Percentiles rank a stretch among this genome's conserved stretches.
Conservation (phyloP, 1,284 basidiomycete species). For the Agaricales sp. region DNA sequence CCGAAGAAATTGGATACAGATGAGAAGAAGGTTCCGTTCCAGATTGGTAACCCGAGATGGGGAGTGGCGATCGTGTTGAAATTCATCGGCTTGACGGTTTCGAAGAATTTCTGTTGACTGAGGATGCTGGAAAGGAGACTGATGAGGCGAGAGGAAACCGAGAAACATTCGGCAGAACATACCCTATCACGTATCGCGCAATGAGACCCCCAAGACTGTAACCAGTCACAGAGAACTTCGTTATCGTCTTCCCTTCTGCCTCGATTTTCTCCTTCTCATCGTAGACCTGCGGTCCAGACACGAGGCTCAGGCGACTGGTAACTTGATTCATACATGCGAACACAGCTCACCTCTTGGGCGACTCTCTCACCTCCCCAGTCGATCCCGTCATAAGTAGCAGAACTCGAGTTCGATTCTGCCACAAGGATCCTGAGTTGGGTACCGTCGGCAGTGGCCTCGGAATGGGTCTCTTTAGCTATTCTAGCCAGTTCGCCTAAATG, state of each 20-base stretch:
- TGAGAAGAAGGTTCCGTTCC: slow-evolving; percentile 29
- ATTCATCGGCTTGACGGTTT: slow-evolving; percentile 44
- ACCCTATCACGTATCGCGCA: slow-evolving; percentile 57
- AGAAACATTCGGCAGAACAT: slow-evolving; percentile 11
- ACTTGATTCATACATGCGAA: no score
- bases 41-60: slow-evolving; percentile 18
- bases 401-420: slow-evolving; percentile 35
- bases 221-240: slow-evolving; percentile 62
- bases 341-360: slow-evolving; percentile 55
- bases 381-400: slow-evolving; percentile 54
- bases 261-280: slow-evolving; percentile 43
- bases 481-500: slow-evolving; percentile 34
- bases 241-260: slow-evolving; percentile 42
- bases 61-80: slow-evolving; percentile 50
- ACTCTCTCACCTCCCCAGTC: slow-evolving; percentile 56
- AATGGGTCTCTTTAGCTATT: slow-evolving; percentile 18
- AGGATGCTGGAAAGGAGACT: slow-evolving; percentile 33
- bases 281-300: slow-evolving; percentile 41
- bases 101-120: slow-evolving; percentile 45
- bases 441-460: slow-evolving; percentile 16
- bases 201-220: slow-evolving; percentile 68
- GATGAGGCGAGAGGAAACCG: neutral
- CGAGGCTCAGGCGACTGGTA: neutral
- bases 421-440: slow-evolving; percentile 31
- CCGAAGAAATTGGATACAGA: slow-evolving; percentile 43